phyloP scores from a whole-genome alignment of 148 eudicot species.

The Pouteria glomerata region DNA sequence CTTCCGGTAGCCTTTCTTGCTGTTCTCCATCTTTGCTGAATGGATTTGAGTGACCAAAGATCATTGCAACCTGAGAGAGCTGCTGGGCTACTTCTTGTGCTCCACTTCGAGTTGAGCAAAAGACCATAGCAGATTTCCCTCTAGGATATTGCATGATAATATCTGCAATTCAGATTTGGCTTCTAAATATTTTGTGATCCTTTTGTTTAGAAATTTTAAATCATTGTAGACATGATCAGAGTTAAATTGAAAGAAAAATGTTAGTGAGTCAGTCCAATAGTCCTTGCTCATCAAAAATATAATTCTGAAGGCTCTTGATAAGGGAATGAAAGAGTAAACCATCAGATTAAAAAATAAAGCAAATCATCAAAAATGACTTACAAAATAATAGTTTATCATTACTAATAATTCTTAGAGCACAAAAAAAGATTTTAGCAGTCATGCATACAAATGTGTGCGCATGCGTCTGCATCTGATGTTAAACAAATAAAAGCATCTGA shows the following conservation, averaged over 20 bases:
- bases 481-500: too few relatives aligned
- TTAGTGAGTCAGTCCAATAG: too few relatives aligned
- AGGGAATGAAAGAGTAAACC: constrained; percentile 23
- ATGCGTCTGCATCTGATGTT: neutral
- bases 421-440: neutral
- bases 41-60: constrained; percentile 86
- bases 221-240: neutral
- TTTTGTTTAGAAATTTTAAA: neutral
- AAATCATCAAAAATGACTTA: constrained; percentile 12
- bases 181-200: constrained; percentile 1
- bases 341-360: constrained; percentile 20
- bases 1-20: constrained; percentile 85
- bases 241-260: neutral
- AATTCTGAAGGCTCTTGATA: constrained; percentile 94
- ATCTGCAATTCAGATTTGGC: constrained; percentile 40
- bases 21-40: constrained; percentile 83
- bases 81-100: constrained; percentile 97
- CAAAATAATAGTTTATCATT: neutral
- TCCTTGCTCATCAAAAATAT: constrained; percentile 65
- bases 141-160: constrained; percentile 88
- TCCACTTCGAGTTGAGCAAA: constrained; percentile 97
- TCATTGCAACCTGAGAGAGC: constrained; percentile 79
- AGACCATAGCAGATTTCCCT: constrained; percentile 88
- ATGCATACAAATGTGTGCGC: neutral
- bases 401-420: neutral